These are phyloP conservation scores for Coniochaeta ligniaria DNA, from an alignment of 2,329 filamentous ascomycete genomes.

Conservation along the genomic window DNA sequence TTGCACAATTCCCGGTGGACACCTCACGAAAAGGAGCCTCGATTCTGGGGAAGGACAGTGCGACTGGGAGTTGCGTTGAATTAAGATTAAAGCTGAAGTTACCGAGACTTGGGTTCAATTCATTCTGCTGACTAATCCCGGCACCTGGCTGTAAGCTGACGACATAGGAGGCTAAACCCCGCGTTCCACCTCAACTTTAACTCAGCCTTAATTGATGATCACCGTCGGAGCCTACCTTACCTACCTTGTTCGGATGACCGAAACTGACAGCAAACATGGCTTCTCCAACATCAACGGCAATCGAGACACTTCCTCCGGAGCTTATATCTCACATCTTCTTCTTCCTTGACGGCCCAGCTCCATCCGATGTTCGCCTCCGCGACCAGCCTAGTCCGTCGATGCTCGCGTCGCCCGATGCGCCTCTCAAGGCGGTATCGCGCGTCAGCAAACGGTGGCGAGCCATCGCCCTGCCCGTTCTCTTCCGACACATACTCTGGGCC, in stretches of 20 bases:
- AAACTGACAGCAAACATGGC: background rate
- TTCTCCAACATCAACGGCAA: background rate
- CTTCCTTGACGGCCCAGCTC: slow-evolving; percentile 42
- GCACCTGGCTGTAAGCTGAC: too few species aligned
- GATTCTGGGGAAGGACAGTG: too few species aligned
- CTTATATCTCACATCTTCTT: slow-evolving; percentile 49
- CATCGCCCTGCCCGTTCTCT: slow-evolving; percentile 46
- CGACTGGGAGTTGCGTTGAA: too few species aligned
- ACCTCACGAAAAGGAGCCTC: too few species aligned
- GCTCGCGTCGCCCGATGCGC: slow-evolving; percentile 24
- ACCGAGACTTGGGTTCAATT: too few species aligned
- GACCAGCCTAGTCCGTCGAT: slow-evolving; percentile 36
- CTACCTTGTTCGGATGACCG: background rate
- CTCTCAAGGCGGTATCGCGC: slow-evolving; percentile 50
- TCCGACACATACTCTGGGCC: slow-evolving; percentile 43
- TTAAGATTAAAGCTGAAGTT: too few species aligned
- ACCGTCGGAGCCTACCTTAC: background rate
- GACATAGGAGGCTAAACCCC: background rate
- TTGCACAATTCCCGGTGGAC: too few species aligned
- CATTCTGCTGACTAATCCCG: too few species aligned
- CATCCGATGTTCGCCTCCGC: slow-evolving; percentile 39
- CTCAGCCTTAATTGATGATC: background rate
- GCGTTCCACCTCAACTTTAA: background rate
- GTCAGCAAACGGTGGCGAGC: slow-evolving; percentile 47
- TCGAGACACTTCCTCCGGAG: slow-evolving; percentile 50